Percentiles rank a stretch among this genome's conserved stretches.
These are phyloP conservation scores for Erysiphe pulchra DNA, from an alignment of 2,329 filamentous ascomycete genomes.

Conservation along the genomic window DNA sequence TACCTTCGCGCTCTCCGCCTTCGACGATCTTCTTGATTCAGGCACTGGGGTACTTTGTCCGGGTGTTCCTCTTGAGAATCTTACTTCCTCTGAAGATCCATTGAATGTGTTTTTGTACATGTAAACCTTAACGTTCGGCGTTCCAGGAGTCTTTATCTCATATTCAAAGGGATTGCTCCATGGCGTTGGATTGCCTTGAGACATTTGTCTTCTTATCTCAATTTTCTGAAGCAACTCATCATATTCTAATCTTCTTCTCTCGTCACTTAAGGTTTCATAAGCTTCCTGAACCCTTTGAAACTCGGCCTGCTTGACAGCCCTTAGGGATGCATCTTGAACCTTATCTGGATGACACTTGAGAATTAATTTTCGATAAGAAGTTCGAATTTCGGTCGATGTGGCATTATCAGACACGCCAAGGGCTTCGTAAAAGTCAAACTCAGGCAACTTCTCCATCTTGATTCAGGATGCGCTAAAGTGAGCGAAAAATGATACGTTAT, in stretches of 20 bases:
- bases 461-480: background rate
- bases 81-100: constrained; percentile 11
- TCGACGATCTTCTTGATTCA: constrained; percentile 18
- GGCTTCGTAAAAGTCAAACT: constrained; percentile 47
- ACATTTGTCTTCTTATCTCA: constrained; percentile 27
- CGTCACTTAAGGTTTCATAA: constrained; percentile 72
- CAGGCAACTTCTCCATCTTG: constrained; percentile 8
- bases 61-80: constrained; percentile 10
- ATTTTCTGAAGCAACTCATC: constrained; percentile 48
- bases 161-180: constrained; percentile 20
- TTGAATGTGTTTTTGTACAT: constrained; percentile 16
- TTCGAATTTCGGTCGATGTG: constrained; percentile 44
- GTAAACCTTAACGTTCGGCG: constrained; percentile 6
- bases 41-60: background rate
- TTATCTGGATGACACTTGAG: constrained; percentile 84
- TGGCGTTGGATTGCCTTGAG: constrained; percentile 18
- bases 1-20: constrained; percentile 18
- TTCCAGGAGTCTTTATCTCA: constrained; percentile 24
- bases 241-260: constrained; percentile 45
- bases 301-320: constrained; percentile 56
- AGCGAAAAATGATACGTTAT: no score
- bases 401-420: constrained; percentile 53
- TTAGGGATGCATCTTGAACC: constrained; percentile 39
- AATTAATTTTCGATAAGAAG: constrained; percentile 62
- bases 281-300: constrained; percentile 85